phyloP scores from a whole-genome alignment of 2,329 filamentous ascomycete species.

The Tolypocladium endophyticum region DNA sequence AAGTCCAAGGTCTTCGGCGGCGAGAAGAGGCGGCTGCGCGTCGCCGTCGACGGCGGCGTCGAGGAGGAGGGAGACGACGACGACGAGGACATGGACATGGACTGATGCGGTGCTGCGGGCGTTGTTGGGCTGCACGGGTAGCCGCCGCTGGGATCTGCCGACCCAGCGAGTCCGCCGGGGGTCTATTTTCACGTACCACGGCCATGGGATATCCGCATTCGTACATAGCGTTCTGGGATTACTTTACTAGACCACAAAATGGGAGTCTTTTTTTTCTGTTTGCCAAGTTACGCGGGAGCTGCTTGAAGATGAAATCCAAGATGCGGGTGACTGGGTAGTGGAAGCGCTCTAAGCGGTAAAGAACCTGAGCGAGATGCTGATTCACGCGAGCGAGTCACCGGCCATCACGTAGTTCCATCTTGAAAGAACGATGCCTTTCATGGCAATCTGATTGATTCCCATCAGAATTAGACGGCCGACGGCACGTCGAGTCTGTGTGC shows the following conservation, averaged over 20 bases:
- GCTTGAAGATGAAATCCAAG: neutral
- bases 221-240: slow-evolving; percentile 4
- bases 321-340: neutral
- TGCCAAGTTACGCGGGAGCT: neutral
- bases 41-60: slow-evolving; percentile 24
- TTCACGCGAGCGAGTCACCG: too few relatives aligned
- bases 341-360: too few relatives aligned
- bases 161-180: neutral
- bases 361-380: too few relatives aligned
- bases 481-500: too few relatives aligned
- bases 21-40: slow-evolving; percentile 28
- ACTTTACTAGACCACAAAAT: neutral
- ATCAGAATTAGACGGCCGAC: too few relatives aligned
- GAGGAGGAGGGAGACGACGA: slow-evolving; percentile 14
- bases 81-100: slow-evolving; percentile 21
- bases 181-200: neutral
- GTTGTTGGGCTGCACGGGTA: neutral
- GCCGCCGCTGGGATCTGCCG: neutral
- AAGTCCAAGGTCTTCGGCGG: slow-evolving; percentile 30
- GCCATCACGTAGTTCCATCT: too few relatives aligned
- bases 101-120: slow-evolving; percentile 5
- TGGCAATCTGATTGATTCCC: too few relatives aligned
- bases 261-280: neutral
- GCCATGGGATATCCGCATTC: neutral
- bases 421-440: too few relatives aligned